Evolutionary conservation across 2,329 filamentous ascomycete species (phyloP), one percentile per base, ranked within the genome.

Genomic region (Ustulina deusta): DNA sequence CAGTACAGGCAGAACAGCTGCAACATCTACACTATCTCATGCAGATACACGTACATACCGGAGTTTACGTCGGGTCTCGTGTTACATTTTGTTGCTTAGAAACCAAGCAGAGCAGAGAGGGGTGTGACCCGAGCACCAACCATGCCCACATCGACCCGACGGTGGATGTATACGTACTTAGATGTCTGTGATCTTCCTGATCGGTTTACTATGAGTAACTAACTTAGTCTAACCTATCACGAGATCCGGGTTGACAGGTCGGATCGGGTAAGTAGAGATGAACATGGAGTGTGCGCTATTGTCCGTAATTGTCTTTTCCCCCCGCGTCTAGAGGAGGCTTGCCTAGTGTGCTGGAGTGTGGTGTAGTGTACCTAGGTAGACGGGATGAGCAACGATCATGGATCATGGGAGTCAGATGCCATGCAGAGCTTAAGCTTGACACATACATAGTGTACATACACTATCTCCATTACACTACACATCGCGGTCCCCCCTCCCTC

Each of bases 341-440:
- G 27, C 3, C 49, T 44, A n/a, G 9, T 2, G 25, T 52, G 34
- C 17, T n/a, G 15, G 48, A 27, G 25, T 17, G 22, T 56, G 20
- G n/a, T 17, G 32, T 36, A 52, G n/a, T 17, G n/a, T 34, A 36
- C 3, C 29, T 13, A 42, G 36, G n/a, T 27, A 17, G 17, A 54
- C 17, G 51, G 51, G 44, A 40, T 25, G 29, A 38, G n/a, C 34
- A 57, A 17, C 48, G 55, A 40, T 36, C 55, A 63, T 67, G 42
- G 65, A 57, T 68, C 20, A 55, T 36, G 55, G 42, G 29, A 49
- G 38, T 29, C 40, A 55, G 40, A 51, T 55, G 49, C 65, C 62
- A 59, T 54, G 44, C 36, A 42, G 59, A 68, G 34, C 46, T 65
- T 57, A 65, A 64, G 51, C 56, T 57, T 51, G n/a, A 56, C 40